Evolutionary conservation across 2,329 filamentous ascomycete genomes (phyloP).

Genomic region (Penicillium palitans): DNA sequence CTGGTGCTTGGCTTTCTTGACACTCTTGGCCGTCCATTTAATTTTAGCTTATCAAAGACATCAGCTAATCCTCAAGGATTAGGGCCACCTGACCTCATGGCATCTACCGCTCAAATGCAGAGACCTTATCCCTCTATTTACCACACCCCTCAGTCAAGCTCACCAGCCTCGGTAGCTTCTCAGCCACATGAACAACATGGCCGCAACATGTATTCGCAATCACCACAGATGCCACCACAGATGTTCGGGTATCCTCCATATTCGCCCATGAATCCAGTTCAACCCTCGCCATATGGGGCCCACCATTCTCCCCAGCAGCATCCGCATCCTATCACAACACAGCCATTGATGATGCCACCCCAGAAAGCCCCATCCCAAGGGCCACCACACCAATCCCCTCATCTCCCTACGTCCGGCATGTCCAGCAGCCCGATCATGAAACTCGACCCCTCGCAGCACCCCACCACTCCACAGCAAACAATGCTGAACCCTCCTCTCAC

Average conservation of each 20-base stretch:
- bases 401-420: slow-evolving; percentile 57
- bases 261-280: slow-evolving; percentile 53
- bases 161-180: slow-evolving; percentile 88
- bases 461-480: slow-evolving; percentile 36
- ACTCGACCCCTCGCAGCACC: slow-evolving; percentile 46
- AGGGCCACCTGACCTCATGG: slow-evolving; percentile 73
- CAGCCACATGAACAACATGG: slow-evolving; percentile 84
- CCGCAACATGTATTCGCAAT: slow-evolving; percentile 79
- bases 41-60: slow-evolving; percentile 53
- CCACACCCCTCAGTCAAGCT: slow-evolving; percentile 92
- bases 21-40: background rate
- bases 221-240: slow-evolving; percentile 75
- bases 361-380: slow-evolving; percentile 42
- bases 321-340: slow-evolving; percentile 58
- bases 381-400: slow-evolving; percentile 41
- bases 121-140: slow-evolving; percentile 86
- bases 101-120: slow-evolving; percentile 64
- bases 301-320: slow-evolving; percentile 57
- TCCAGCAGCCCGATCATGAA: slow-evolving; percentile 59
- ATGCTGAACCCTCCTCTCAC: slow-evolving; percentile 44
- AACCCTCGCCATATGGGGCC: slow-evolving; percentile 58
- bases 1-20: background rate
- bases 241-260: slow-evolving; percentile 75
- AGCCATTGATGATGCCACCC: slow-evolving; percentile 55
- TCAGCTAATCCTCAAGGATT: slow-evolving; percentile 60